Percentiles rank a stretch among this genome's conserved stretches.
Conservation (phyloP, 352 stramenopile species). For the Elongisporangium prolatum region DNA sequence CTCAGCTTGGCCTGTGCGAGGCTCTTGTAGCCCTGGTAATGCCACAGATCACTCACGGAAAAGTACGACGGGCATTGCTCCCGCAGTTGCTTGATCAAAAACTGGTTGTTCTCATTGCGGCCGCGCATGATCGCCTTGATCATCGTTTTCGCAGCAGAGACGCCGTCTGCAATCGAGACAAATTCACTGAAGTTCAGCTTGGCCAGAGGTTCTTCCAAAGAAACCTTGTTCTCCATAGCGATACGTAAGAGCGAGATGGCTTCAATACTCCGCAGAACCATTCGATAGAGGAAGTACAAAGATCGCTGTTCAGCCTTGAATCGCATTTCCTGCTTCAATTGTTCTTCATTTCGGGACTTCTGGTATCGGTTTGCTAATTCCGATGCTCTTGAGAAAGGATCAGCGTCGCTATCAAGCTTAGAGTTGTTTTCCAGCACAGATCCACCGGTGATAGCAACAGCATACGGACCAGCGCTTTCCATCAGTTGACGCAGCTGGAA, state of each 20-base stretch:
- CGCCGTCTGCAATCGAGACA: conserved; percentile 58
- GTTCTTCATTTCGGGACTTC: conserved; percentile 64
- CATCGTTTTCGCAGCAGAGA: conserved; percentile 61
- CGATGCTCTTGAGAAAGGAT: conserved; percentile 48
- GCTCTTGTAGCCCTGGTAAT: conserved; percentile 84
- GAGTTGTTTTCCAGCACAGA: conserved; percentile 52
- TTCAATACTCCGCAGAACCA: conserved; percentile 76
- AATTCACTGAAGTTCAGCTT: conserved; percentile 74
- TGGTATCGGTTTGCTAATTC: conserved; percentile 68
- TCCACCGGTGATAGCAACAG: conserved; percentile 66
- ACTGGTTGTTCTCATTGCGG: conserved; percentile 77
- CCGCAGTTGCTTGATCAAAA: conserved; percentile 77
- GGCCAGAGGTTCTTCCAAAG: conserved; percentile 59
- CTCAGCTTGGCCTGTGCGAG: conserved; percentile 78
- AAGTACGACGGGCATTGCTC: conserved; percentile 84
- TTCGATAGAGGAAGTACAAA: conserved; percentile 72
- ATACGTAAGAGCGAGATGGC: conserved; percentile 70
- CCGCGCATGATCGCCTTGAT: conserved; percentile 76
- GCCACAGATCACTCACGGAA: conserved; percentile 71
- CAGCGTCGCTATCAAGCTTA: conserved; percentile 37
- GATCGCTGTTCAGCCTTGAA: conserved; percentile 82
- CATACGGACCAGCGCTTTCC: conserved; percentile 69
- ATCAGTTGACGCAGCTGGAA: conserved; percentile 82
- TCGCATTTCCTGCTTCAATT: conserved; percentile 67
- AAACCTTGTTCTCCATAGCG: conserved; percentile 60